Base-by-base conservation (phyloP, 1,139 yeast genomes). In the Hemisphaericaspora lyxosophila region DNA sequence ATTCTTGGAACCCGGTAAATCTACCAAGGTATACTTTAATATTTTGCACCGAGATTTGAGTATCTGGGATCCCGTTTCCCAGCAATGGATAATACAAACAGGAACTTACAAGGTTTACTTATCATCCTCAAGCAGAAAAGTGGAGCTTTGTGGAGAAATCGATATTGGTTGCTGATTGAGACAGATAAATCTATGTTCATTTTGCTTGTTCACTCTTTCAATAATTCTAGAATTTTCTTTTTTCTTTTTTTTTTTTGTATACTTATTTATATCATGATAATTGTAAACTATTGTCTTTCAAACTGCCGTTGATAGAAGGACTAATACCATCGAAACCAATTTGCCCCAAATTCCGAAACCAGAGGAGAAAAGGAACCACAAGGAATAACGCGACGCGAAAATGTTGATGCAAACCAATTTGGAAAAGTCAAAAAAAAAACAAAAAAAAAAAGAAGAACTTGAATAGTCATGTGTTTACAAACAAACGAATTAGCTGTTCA, bases 61-160 rank as follows among this genome's bases (percentile, higher is more conserved):
- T 43, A 62, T 73, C 22, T 81, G 85, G 85, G 84, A 80, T 53
- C 62, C 74, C 1, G 66, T 54, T 23, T 66, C 71, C 12, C 84
- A 80, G 53, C 75, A 78, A 41, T 81, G 87, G 86, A 62, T 77
- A 19, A 70, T 80, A 27, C 80, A 73, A 47, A 71, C 75, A 4
- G 86, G 86, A 3, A 65, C 70, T 12, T 81, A 79, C 57, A 72
- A 67, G 40, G 58, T 80, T 9, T 77, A 69, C 46, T 66, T 80
- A 35, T 75, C 81, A 0, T 66, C 76, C 12, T 71, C 80, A 22
- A 75, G 83, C 49, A 61, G 81, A 45, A 71, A 67, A 44, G 59
- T 74, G 22, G 80, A 75, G 45, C 63, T 76, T 28, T 59, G 67
- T 41, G 75, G 75, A 12, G 75, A 70, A 44, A 69, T 70, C 38